These are phyloP conservation scores for Arachis stenosperma DNA, from an alignment of 306 rosid genomes.

Conservation along the genomic window DNA sequence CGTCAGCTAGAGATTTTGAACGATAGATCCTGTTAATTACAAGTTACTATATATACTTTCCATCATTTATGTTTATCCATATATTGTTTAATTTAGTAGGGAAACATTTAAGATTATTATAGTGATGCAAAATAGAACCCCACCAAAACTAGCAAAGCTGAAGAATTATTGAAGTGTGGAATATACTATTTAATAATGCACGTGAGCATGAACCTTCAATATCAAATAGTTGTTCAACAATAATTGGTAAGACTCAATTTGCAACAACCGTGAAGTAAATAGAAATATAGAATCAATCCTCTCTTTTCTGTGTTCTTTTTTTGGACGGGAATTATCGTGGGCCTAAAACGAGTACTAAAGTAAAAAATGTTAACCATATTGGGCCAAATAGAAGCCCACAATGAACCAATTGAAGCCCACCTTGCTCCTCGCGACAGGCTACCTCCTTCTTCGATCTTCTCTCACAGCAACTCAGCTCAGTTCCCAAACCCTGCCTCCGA, in stretches of 20 bases:
- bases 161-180: background rate
- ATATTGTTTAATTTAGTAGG: background rate
- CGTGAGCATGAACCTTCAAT: background rate
- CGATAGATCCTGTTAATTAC: background rate
- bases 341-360: no score
- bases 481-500: no score
- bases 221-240: background rate
- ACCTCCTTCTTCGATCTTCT: no score
- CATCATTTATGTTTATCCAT: constrained; percentile 3
- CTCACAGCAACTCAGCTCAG: no score
- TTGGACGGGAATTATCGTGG: no score
- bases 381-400: background rate
- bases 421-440: background rate
- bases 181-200: background rate
- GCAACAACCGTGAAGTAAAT: background rate
- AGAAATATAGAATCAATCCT: background rate
- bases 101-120: background rate
- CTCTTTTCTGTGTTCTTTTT: no score
- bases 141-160: background rate
- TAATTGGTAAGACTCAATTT: background rate
- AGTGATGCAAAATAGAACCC: constrained; percentile 7
- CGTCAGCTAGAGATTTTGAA: background rate
- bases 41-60: background rate
- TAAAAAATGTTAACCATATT: background rate
- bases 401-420: background rate